A percentile compares a stretch with the other conserved stretches of the same genome.
Evolutionary conservation across 176 grass and related monocot genomes (phyloP).

Genomic region (Bonia amplexicaulis): DNA sequence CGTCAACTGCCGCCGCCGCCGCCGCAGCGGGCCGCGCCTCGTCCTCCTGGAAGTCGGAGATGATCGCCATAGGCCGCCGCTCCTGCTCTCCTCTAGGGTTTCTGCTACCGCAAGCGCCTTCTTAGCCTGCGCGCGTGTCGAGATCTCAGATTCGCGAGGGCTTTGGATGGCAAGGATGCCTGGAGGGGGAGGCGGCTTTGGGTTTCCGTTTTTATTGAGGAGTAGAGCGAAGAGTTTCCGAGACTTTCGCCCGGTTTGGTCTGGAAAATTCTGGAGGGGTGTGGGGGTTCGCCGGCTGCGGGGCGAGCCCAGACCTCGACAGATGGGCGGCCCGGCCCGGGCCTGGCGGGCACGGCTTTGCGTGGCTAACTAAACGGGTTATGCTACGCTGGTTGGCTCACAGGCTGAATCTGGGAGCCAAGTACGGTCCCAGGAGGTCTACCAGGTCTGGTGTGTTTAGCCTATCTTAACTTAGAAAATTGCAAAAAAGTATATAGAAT

Average conservation of each 20-base stretch:
- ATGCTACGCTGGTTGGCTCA: no score
- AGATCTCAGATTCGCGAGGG: slow-evolving; percentile 28
- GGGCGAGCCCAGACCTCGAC: no score
- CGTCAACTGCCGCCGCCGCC: slow-evolving; percentile 7
- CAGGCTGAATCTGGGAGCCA: no score
- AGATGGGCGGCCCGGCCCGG: no score
- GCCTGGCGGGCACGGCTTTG: no score
- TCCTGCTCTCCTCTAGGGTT: neutral
- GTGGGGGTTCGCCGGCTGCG: no score
- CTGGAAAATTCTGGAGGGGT: neutral
- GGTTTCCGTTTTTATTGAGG: neutral
- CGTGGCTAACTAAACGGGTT: no score
- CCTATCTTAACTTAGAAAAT: no score
- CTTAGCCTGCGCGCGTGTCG: neutral
- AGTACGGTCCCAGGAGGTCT: no score
- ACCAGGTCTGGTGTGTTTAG: no score
- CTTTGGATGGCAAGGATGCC: neutral
- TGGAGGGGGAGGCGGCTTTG: neutral
- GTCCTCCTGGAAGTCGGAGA: slow-evolving; percentile 82
- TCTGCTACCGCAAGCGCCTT: neutral
- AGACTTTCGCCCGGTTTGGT: neutral
- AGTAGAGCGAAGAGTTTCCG: no score
- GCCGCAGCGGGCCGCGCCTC: slow-evolving; percentile 10
- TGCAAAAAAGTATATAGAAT: no score
- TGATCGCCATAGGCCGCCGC: slow-evolving; percentile 59